Evolutionary conservation across 768 basidiomycete genomes (phyloP), one percentile per base, ranked within the genome.

Genomic region (Scleroderma bovista): DNA sequence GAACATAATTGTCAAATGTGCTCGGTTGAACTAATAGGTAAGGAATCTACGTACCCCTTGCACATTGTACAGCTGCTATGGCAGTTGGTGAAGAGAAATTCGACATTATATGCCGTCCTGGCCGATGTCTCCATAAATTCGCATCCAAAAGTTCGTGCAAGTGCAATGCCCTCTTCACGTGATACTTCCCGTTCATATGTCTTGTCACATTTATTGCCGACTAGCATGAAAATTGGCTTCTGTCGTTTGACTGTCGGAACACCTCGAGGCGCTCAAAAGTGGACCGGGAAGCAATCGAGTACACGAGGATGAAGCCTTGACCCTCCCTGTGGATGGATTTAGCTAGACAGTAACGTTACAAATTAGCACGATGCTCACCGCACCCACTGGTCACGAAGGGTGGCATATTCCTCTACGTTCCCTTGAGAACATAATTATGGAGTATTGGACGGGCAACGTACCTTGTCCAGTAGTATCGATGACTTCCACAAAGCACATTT

Each of bases 391-490:
- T 96, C 93, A 58, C 93, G 85, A 57, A 97, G 77, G 44, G 94
- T 93, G 45, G 92, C 92, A 60, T 95, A 97, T 67, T 96, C 93
- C 88, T 97, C 93, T 96, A 68, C 43, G 24, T 46, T 50, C 51
- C 51, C 54, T 56, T 48, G 59, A 60, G 54, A n/a, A 50, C 53
- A 54, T 50, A 47, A 26, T 46, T 43, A 53, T 45, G 31, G 44
- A 47, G 15, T 17, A 19, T 3, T 39, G 29, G 42, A 36, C n/a
- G 26, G 42, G 38, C 3, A 33, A 72, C 82, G 56, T 62, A 93
- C 93, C 93, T 83, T 97, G 93, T 26, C 93, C 93, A 44, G 94
- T 93, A 59, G 94, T 96, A 72, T 97, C 93, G 67, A 97, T 89
- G 55, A 97, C 91, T 69, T 97, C 93, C 57, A 97, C 82, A 67